A percentile compares a stretch with the other conserved stretches of the same genome.
Conservation (phyloP, 805 yeast genomes). For the Candida broadrunensis region DNA sequence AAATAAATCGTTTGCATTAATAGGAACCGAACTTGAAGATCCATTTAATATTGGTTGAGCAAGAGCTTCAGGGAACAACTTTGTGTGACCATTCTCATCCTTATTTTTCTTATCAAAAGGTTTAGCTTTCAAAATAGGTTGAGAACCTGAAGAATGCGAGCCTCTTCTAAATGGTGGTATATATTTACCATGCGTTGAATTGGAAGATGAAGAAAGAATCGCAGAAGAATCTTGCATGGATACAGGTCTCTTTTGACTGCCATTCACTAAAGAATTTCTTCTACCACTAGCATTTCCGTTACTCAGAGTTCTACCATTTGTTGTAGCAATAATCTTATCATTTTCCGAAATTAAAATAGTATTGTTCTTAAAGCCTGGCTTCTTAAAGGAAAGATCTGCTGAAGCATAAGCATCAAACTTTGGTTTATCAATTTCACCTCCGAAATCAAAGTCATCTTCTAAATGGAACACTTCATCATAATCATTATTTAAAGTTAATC, state of each 20-base stretch:
- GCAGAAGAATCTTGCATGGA: not conserved
- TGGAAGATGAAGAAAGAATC: not conserved
- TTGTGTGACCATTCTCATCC: slow-evolving; percentile 1
- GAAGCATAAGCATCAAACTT: not conserved
- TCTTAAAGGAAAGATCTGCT: not conserved
- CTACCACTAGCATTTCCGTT: not conserved
- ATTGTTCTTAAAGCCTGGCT: not conserved
- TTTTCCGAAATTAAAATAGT: not conserved
- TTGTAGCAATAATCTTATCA: not conserved
- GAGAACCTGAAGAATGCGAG: slow-evolving; percentile 20
- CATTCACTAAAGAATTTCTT: not conserved
- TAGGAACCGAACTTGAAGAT: slow-evolving; percentile 1
- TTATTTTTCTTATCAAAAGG: slow-evolving; percentile 2
- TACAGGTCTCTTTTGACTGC: not conserved
- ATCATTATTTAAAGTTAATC: slow-evolving; percentile 20
- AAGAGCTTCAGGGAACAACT: not conserved
- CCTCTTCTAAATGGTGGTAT: slow-evolving; percentile 72
- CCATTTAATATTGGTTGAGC: not conserved
- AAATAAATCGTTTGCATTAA: slow-evolving; percentile 22
- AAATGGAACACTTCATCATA: slow-evolving; percentile 39
- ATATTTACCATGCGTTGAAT: slow-evolving; percentile 49
- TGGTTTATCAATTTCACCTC: not conserved
- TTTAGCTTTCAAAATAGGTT: slow-evolving; percentile 1
- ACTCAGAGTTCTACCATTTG: not conserved
- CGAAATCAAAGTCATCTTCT: slow-evolving; percentile 35